Percentiles rank a stretch among this genome's conserved stretches.
These are phyloP conservation scores for Eleusine coracana DNA, from an alignment of 176 grass and related monocot species.

Conservation along the genomic window DNA sequence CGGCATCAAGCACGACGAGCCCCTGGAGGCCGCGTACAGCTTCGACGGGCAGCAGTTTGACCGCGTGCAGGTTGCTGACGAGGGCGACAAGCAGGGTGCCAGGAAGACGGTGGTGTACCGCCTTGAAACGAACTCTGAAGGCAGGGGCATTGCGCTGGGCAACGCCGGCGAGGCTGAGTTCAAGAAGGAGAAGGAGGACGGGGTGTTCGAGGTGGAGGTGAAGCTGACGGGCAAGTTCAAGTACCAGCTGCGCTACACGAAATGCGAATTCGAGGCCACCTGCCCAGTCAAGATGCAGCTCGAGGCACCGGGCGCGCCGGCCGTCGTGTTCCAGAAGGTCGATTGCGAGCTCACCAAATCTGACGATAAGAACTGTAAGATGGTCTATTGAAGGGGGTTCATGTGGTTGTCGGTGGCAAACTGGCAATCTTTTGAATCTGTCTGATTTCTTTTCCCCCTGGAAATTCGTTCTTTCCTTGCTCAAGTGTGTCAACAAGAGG, in stretches of 20 bases:
- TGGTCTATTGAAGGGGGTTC: not conserved
- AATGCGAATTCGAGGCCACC: conserved; percentile 27
- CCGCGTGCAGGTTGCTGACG: conserved; percentile 29
- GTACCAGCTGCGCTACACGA: conserved; percentile 1
- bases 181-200: conserved; percentile 32
- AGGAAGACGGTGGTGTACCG: conserved; percentile 40
- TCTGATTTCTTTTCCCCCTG: no score
- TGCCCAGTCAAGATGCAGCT: conserved; percentile 49
- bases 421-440: no score
- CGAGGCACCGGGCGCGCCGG: conserved; percentile 10
- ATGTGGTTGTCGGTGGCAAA: no score
- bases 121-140: not conserved
- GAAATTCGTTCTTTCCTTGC: no score
- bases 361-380: not conserved
- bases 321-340: conserved; percentile 18
- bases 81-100: not conserved
- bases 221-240: conserved; percentile 27
- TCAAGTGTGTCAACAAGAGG: no score
- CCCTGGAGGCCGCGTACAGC: conserved; percentile 36
- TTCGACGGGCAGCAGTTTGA: conserved; percentile 52
- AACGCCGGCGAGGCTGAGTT: conserved; percentile 41
- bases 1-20: conserved; percentile 29
- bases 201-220: conserved; percentile 45
- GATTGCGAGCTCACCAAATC: not conserved
- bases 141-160: not conserved